Evolutionary conservation across 768 basidiomycete genomes (phyloP).

Genomic region (Lentinula raphanica): DNA sequence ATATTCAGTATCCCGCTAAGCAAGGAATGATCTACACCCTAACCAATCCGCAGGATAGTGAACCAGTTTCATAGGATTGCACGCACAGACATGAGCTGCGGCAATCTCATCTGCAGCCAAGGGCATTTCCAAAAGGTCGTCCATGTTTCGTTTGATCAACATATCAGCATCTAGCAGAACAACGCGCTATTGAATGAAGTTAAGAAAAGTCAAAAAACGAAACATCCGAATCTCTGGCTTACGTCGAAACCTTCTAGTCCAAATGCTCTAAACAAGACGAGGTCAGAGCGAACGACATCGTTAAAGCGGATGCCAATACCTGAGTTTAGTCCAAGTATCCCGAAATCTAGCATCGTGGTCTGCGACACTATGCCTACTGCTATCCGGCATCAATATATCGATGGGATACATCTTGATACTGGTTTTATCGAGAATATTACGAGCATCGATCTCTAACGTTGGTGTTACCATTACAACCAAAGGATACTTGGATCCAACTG

Average conservation of each 20-base stretch:
- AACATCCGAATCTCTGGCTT: constrained; percentile 14
- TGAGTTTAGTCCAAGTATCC: constrained; percentile 71
- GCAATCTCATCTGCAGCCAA: constrained; percentile 73
- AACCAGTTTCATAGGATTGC: constrained; percentile 79
- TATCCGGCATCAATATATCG: constrained; percentile 48
- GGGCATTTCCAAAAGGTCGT: constrained; percentile 57
- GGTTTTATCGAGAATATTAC: constrained; percentile 44
- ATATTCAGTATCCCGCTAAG: background rate
- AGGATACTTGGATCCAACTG: constrained; percentile 62
- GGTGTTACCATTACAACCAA: constrained; percentile 75
- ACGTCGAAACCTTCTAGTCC: constrained; percentile 67
- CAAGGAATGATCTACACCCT: constrained; percentile 16
- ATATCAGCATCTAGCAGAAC: constrained; percentile 88
- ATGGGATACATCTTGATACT: constrained; percentile 58
- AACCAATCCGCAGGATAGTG: constrained; percentile 92
- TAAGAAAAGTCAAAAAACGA: constrained; percentile 4
- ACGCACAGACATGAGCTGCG: constrained; percentile 86
- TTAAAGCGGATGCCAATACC: constrained; percentile 25
- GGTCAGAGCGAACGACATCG: background rate
- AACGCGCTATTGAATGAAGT: constrained; percentile 61
- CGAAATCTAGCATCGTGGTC: constrained; percentile 49
- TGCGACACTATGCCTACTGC: constrained; percentile 33
- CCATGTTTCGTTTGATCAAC: constrained; percentile 80
- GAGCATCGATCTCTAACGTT: constrained; percentile 44
- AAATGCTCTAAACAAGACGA: constrained; percentile 41